Conservation (phyloP, 1,139 yeast genomes). For the Yamadazyma friedrichii region DNA sequence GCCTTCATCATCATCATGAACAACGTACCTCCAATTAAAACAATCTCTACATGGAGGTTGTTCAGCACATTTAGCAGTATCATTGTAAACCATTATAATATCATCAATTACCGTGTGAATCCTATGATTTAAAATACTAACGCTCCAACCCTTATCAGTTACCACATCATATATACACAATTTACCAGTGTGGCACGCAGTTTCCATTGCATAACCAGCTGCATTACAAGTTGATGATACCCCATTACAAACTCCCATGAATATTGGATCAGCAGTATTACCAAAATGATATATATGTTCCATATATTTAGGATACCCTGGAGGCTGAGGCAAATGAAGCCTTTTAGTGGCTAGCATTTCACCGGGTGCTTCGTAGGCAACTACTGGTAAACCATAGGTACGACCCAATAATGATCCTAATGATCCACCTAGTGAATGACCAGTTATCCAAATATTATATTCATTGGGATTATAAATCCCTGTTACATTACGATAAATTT, state of each 20-base stretch:
- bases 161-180: constrained; percentile 90
- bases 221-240: constrained; percentile 87
- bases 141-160: constrained; percentile 87
- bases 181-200: constrained; percentile 90
- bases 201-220: constrained; percentile 97
- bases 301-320: constrained; percentile 75
- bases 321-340: constrained; percentile 88
- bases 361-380: constrained; percentile 92
- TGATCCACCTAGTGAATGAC: constrained; percentile 95
- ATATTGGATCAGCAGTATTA: constrained; percentile 95
- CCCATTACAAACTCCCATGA: constrained; percentile 96
- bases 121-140: constrained; percentile 82
- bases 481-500: constrained; percentile 73
- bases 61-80: constrained; percentile 69
- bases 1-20: constrained; percentile 44
- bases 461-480: constrained; percentile 62
- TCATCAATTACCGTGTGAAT: constrained; percentile 90
- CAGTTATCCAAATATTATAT: constrained; percentile 80
- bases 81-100: constrained; percentile 67
- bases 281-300: constrained; percentile 96
- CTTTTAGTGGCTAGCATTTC: constrained; percentile 81
- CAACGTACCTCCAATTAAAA: constrained; percentile 82
- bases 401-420: constrained; percentile 79
- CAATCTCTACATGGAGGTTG: constrained; percentile 89
- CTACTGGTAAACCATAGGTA: constrained; percentile 87